These are phyloP conservation scores for Canavalia gladiata DNA, from an alignment of 306 rosid genomes.

Conservation along the genomic window DNA sequence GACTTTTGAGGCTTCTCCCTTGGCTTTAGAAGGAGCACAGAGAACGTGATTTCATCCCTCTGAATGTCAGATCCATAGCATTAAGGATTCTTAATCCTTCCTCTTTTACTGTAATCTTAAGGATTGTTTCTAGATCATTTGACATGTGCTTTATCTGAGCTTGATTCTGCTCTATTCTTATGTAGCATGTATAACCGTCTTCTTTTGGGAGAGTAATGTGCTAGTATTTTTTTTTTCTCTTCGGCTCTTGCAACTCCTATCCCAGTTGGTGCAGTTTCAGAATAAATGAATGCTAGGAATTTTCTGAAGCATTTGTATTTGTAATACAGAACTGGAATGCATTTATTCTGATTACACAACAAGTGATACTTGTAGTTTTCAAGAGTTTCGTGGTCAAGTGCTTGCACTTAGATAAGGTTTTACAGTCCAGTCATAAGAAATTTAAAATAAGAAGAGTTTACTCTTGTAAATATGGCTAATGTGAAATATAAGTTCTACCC, in stretches of 20 bases:
- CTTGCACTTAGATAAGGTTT: neutral
- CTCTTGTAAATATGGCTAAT: too few relatives aligned
- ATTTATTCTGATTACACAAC: neutral
- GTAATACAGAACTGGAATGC: neutral
- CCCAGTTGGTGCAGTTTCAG: neutral
- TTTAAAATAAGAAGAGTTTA: neutral
- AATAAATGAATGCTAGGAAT: neutral
- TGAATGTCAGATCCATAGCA: neutral
- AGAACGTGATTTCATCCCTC: slow-evolving; percentile 52
- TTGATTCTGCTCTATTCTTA: neutral
- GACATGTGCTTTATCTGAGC: neutral
- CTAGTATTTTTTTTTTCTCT: neutral
- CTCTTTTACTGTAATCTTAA: neutral
- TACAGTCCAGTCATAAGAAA: neutral
- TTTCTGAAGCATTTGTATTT: neutral
- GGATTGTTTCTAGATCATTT: slow-evolving; percentile 15
- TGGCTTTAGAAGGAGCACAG: slow-evolving; percentile 44
- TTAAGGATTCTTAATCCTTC: neutral
- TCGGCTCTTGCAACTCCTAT: neutral
- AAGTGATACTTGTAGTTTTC: neutral
- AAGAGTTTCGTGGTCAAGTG: neutral
- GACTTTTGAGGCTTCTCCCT: slow-evolving; percentile 40
- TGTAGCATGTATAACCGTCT: neutral
- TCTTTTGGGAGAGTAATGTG: neutral
- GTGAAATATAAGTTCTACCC: too few relatives aligned